phyloP scores from a whole-genome alignment of 495 filamentous ascomycete species.

The Penicillium ochrochloron region DNA sequence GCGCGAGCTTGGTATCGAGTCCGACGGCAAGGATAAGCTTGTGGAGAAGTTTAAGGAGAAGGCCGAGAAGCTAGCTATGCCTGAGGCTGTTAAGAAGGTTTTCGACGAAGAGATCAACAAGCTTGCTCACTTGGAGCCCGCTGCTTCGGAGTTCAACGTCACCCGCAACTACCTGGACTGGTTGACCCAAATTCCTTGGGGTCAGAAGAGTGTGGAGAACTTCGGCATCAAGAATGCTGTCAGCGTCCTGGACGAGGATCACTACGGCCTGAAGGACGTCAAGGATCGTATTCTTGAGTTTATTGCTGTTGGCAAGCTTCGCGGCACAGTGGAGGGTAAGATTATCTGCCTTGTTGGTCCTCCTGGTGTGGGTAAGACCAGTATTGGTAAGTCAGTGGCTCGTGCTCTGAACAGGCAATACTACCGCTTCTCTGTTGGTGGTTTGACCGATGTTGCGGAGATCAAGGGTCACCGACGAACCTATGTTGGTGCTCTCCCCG shows the following conservation, averaged over 20 bases:
- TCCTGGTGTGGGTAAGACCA: constrained; percentile 96
- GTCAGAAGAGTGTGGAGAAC: constrained; percentile 93
- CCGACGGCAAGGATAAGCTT: constrained; percentile 96
- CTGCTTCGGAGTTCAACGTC: constrained; percentile 97
- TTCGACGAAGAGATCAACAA: constrained; percentile 99
- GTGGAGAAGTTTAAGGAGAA: constrained; percentile 98
- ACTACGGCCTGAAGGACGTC: constrained; percentile 96
- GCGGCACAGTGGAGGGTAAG: constrained; percentile 97
- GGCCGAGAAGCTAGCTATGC: constrained; percentile 92
- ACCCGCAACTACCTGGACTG: constrained; percentile 99
- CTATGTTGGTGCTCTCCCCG: constrained; percentile 95
- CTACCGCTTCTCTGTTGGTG: constrained; percentile 97
- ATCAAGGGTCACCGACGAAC: constrained; percentile 98
- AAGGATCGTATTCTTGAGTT: constrained; percentile 99
- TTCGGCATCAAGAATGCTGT: constrained; percentile 92
- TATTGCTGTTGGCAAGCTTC: constrained; percentile 96
- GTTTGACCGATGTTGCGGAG: constrained; percentile 97
- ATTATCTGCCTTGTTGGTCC: constrained; percentile 98
- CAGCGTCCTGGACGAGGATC: constrained; percentile 91
- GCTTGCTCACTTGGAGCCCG: constrained; percentile 89
- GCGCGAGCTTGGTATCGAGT: constrained; percentile 92
- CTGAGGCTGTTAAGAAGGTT: constrained; percentile 92
- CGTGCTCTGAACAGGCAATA: constrained; percentile 93
- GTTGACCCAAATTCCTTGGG: constrained; percentile 98
- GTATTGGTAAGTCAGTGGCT: constrained; percentile 97